Evolutionary conservation across 2,329 filamentous ascomycete genomes (phyloP).

Genomic region (Aureobasidium sp.): DNA sequence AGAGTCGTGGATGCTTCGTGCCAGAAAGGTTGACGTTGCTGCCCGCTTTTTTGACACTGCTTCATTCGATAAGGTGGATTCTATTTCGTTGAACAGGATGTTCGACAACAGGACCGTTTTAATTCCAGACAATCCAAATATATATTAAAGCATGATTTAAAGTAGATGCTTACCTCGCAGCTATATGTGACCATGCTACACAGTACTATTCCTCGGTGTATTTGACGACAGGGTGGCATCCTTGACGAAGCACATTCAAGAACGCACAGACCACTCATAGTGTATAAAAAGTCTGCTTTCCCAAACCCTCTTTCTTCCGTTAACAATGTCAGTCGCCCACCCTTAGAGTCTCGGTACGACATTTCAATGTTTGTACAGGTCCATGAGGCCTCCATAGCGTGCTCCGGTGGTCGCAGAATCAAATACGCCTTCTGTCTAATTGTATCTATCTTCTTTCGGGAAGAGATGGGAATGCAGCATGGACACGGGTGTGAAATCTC

Average conservation of each 20-base stretch:
- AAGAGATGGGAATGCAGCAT: slow-evolving; percentile 35
- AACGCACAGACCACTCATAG: background rate
- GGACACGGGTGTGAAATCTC: slow-evolving; percentile 38
- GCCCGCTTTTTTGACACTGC: background rate
- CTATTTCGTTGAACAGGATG: background rate
- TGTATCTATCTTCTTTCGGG: slow-evolving; percentile 44
- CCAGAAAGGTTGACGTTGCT: slow-evolving; percentile 5
- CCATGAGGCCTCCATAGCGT: slow-evolving; percentile 72
- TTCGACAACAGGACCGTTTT: too few relatives aligned
- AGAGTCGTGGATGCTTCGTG: background rate
- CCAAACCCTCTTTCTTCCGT: slow-evolving; percentile 41
- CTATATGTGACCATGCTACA: background rate
- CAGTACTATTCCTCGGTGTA: too few relatives aligned
- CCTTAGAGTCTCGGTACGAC: slow-evolving; percentile 99
- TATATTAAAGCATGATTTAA: background rate
- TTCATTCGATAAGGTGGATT: background rate
- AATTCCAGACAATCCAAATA: background rate
- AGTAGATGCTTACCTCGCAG: background rate
- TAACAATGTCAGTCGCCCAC: slow-evolving; percentile 72
- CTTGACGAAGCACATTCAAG: too few relatives aligned
- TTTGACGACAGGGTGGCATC: background rate
- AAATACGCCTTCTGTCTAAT: slow-evolving; percentile 58
- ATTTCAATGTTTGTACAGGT: slow-evolving; percentile 88
- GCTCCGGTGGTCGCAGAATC: slow-evolving; percentile 95
- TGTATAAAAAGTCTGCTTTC: slow-evolving; percentile 2